phyloP scores from a whole-genome alignment of 352 stramenopile genomes.

The Globisporangium alternatum region DNA sequence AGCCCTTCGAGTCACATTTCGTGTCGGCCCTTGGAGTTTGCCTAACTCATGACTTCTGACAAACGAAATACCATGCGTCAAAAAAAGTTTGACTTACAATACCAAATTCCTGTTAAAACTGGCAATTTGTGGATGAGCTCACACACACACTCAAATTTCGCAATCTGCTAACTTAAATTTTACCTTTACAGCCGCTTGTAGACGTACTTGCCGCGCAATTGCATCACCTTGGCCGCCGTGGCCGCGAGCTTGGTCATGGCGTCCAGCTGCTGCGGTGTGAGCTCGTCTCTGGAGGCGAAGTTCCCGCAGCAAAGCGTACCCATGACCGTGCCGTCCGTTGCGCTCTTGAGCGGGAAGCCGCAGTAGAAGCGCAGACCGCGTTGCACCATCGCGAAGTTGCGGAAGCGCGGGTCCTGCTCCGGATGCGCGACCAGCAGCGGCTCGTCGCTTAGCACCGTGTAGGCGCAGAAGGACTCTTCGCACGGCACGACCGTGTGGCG shows the following conservation, averaged over 20 bases:
- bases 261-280: constrained; percentile 12
- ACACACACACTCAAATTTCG: too few relatives aligned
- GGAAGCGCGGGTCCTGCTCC: constrained; percentile 17
- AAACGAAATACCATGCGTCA: too few relatives aligned
- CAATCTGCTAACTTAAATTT: not conserved
- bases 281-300: not conserved
- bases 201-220: constrained; percentile 12
- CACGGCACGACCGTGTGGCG: constrained; percentile 4
- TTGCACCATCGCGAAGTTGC: constrained; percentile 13
- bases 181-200: constrained; percentile 14
- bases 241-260: constrained; percentile 17
- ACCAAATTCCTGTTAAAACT: too few relatives aligned
- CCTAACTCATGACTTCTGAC: too few relatives aligned
- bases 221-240: constrained; percentile 21
- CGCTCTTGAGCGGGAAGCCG: constrained; percentile 18
- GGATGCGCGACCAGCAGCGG: constrained; percentile 13
- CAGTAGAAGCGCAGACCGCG: constrained; percentile 19
- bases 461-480: constrained; percentile 17
- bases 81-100: too few relatives aligned
- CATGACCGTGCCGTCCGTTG: constrained; percentile 9
- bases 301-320: constrained; percentile 22
- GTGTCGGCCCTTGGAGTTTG: too few relatives aligned
- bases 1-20: too few relatives aligned
- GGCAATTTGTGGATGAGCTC: too few relatives aligned
- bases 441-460: constrained; percentile 13